Evolutionary conservation across 441 rosid species (phyloP).

Genomic region (Gossypium davidsonii): DNA sequence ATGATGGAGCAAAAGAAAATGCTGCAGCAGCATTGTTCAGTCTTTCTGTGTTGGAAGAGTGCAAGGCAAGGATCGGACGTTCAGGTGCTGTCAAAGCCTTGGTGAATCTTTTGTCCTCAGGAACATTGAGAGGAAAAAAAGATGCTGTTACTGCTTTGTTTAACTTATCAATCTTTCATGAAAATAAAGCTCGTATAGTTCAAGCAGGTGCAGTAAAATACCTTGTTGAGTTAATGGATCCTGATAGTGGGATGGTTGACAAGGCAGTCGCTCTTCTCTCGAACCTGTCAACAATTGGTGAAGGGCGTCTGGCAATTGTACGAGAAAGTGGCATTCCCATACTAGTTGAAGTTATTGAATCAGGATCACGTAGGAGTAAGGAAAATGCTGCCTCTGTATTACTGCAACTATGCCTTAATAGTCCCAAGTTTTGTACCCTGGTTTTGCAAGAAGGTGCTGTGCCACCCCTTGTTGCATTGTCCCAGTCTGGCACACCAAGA

Average conservation of each 20-base stretch:
- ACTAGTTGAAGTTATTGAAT: conserved; percentile 74
- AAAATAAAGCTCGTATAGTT: conserved; percentile 79
- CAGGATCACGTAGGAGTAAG: conserved; percentile 84
- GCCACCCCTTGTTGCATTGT: conserved; percentile 87
- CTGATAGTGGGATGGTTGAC: conserved; percentile 69
- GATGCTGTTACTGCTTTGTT: conserved; percentile 92
- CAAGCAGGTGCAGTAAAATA: conserved; percentile 83
- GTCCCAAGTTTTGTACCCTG: conserved; percentile 70
- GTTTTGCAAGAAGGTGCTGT: conserved; percentile 98
- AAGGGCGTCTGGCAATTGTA: conserved; percentile 65
- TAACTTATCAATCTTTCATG: conserved; percentile 80
- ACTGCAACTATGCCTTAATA: conserved; percentile 68
- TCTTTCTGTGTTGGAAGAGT: conserved; percentile 69
- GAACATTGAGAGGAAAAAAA: conserved; percentile 81
- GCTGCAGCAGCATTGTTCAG: conserved; percentile 83
- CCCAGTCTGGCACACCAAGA: conserved; percentile 86
- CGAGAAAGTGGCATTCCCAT: conserved; percentile 74
- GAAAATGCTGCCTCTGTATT: conserved; percentile 83
- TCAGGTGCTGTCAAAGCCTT: conserved; percentile 78
- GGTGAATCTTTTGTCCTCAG: conserved; percentile 70
- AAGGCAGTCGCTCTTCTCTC: conserved; percentile 89
- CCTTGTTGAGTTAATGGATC: conserved; percentile 77
- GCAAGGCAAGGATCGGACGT: conserved; percentile 72
- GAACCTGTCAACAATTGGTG: conserved; percentile 69
- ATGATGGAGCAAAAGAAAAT: conserved; percentile 76